phyloP scores from a whole-genome alignment of 495 filamentous ascomycete genomes.

The Opeltia flavorubescens region DNA sequence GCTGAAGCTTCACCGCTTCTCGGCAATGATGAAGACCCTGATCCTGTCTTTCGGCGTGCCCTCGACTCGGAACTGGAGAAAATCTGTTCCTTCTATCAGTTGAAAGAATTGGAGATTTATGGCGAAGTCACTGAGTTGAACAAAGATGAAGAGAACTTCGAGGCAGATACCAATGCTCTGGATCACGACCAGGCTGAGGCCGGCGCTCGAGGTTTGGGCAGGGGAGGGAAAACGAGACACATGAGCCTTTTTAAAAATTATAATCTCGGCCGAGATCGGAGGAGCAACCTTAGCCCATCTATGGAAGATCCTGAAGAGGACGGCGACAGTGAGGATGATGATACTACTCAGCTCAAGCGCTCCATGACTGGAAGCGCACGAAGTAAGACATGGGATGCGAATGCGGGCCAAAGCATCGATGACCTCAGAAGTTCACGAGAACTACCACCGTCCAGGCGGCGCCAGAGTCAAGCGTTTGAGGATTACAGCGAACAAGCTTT shows the following conservation, averaged over 20 bases:
- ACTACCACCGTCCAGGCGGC: constrained; percentile 36
- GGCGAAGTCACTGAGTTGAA: constrained; percentile 65
- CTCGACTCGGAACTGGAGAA: constrained; percentile 88
- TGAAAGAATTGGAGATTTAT: constrained; percentile 76
- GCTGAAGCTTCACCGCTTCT: constrained; percentile 77
- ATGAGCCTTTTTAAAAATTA: constrained; percentile 32
- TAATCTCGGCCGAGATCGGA: constrained; percentile 26
- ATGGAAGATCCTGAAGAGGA: constrained; percentile 34
- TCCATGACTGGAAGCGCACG: constrained; percentile 9
- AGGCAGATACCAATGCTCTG: constrained; percentile 43
- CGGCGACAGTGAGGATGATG: constrained; percentile 52
- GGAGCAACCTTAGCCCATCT: constrained; percentile 34
- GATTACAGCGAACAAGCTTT: constrained; percentile 64
- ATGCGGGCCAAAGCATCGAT: constrained; percentile 23
- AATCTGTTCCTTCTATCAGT: constrained; percentile 73
- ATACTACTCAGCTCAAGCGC: constrained; percentile 39
- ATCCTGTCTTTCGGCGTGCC: constrained; percentile 61
- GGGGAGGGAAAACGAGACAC: constrained; percentile 28
- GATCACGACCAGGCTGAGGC: constrained; percentile 38
- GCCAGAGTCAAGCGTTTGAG: constrained; percentile 45
- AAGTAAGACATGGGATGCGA: constrained; percentile 19
- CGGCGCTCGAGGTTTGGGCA: constrained; percentile 32
- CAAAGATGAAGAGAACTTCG: constrained; percentile 59
- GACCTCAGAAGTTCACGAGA: constrained; percentile 41
- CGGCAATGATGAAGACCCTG: constrained; percentile 47